Base-by-base conservation (phyloP, 495 filamentous ascomycete species). In the Niebla homalea region DNA sequence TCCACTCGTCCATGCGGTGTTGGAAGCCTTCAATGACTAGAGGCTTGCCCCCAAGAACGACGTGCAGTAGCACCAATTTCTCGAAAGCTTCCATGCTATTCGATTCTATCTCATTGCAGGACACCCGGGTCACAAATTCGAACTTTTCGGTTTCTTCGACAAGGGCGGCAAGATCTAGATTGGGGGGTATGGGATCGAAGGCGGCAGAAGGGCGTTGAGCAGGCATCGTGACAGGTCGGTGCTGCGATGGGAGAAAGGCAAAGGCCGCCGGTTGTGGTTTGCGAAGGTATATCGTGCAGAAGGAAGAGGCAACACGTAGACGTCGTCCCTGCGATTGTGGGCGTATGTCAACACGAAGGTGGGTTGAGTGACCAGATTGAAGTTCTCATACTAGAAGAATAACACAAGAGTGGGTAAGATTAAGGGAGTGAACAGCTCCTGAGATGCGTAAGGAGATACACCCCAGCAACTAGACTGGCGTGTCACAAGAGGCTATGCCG, bases 21-120 rank as follows among this genome's bases (percentile, higher is more conserved):
- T 85, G 68, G 71, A 87, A 96, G 21, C 87, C 88, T 62, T 92
- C 85, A 39, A 97, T 79, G 37, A 97, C 85, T 18, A 97, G 69
- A 12, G 90, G 90, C 49, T 81, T 84, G 5, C 90, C 90, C 18
- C 80, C 78, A n/a, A 80, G 68, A 43, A 94, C 79, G 10, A 95
- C 88, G 58, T 89, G 80, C 2, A 83, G 68, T 20, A 80, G 68
- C 1, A 95, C 79, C 5, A 94, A 71, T 57, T 82, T 82, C 63
- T 94, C 85, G 49, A 97, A 89, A 3, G 75, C 74, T 16, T 83
- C 79, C 2, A 83, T 67, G 3, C 83, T 80, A 48, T 85, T 74
- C 43, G 78, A 70, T 46, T 83, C 73, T 42, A 94, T 83, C 59
- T 84, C 77, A 8, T 87, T 76, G 38, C 76, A 84, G 12, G 78